These are phyloP conservation scores for Aspergillus funiculosus DNA, from an alignment of 495 filamentous ascomycete genomes.

Conservation along the genomic window DNA sequence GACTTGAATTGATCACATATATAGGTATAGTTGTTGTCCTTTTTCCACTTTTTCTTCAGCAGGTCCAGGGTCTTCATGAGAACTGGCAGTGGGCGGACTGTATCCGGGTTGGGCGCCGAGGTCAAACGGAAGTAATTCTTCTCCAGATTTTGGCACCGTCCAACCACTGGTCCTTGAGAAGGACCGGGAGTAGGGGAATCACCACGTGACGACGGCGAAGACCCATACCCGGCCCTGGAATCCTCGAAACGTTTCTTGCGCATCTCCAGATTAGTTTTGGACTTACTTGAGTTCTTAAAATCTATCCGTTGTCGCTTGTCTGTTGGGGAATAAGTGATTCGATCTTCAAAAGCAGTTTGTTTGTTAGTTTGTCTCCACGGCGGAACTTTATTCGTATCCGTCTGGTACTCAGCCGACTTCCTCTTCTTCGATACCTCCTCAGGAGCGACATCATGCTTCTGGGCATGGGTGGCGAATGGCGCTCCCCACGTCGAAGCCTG, in stretches of 20 bases:
- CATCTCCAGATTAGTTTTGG: slow-evolving; percentile 78
- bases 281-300: slow-evolving; percentile 67
- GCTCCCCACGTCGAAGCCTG: slow-evolving; percentile 34
- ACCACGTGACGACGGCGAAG: slow-evolving; percentile 43
- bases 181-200: slow-evolving; percentile 53
- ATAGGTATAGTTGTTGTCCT: slow-evolving; percentile 90
- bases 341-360: slow-evolving; percentile 64
- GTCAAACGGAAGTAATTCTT: slow-evolving; percentile 95
- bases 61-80: slow-evolving; percentile 79
- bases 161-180: slow-evolving; percentile 73
- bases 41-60: slow-evolving; percentile 89
- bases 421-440: slow-evolving; percentile 57
- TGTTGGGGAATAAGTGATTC: slow-evolving; percentile 57
- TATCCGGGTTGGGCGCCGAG: slow-evolving; percentile 74
- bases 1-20: slow-evolving; percentile 99
- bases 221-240: slow-evolving; percentile 45
- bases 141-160: slow-evolving; percentile 76
- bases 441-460: slow-evolving; percentile 14
- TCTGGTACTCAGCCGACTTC: slow-evolving; percentile 64
- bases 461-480: slow-evolving; percentile 26
- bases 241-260: slow-evolving; percentile 80
- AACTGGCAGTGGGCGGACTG: slow-evolving; percentile 78
- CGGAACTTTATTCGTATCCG: slow-evolving; percentile 43
- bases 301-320: slow-evolving; percentile 58
- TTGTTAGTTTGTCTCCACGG: slow-evolving; percentile 72